Conservation (phyloP, 1,139 yeast genomes). For the Hyphopichia wangnamkhiaoensis region DNA sequence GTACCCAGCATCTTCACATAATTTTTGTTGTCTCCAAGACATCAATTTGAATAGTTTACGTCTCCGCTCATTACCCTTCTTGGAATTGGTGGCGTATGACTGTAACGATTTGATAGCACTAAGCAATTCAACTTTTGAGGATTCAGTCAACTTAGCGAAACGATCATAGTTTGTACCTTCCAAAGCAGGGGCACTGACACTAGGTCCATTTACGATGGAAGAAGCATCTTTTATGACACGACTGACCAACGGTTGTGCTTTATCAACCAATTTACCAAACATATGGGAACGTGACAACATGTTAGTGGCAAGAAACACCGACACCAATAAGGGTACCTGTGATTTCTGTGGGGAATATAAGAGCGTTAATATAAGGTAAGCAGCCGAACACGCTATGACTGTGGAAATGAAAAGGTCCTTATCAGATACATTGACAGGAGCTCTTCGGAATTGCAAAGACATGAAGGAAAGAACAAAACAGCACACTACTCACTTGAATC, state of each 20-base stretch:
- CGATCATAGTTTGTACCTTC: conserved; percentile 12
- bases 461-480: neutral
- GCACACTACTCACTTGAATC: neutral
- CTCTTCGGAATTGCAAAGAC: neutral
- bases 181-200: conserved; percentile 4
- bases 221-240: conserved; percentile 1
- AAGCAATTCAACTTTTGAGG: conserved; percentile 36
- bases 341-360: conserved; percentile 13
- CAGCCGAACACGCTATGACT: neutral
- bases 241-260: conserved; percentile 5
- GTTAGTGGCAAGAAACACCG: conserved; percentile 32
- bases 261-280: conserved; percentile 13
- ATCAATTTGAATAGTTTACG: conserved; percentile 47
- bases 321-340: conserved; percentile 28
- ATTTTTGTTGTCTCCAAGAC: conserved; percentile 56
- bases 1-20: conserved; percentile 59
- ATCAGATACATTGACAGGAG: conserved; percentile 2
- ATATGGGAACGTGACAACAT: conserved; percentile 31
- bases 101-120: conserved; percentile 55
- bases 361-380: neutral
- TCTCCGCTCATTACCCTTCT: conserved; percentile 46
- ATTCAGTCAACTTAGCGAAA: conserved; percentile 18
- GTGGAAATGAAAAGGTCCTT: conserved; percentile 1
- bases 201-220: neutral
- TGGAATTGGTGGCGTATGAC: conserved; percentile 41